A percentile compares a stretch with the other conserved stretches of the same genome.
phyloP scores from a whole-genome alignment of 148 eudicot species.

The Arctostaphylos glauca region DNA sequence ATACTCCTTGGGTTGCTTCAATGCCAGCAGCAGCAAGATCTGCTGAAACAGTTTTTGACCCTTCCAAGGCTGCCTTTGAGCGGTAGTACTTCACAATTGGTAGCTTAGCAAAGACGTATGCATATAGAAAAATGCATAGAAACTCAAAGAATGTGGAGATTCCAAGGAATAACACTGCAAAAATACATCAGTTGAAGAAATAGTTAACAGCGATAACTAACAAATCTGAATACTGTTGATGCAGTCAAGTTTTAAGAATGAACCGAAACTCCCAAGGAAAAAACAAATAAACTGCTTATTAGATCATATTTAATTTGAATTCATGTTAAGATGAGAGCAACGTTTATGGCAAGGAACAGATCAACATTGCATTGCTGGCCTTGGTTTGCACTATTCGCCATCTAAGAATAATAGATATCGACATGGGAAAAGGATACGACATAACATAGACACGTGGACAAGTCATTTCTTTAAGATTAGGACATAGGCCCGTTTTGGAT shows the following conservation, averaged over 20 bases:
- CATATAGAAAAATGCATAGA: conserved; percentile 48
- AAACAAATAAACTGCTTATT: neutral
- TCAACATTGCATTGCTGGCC: neutral
- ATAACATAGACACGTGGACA: too few relatives aligned
- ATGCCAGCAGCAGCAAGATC: conserved; percentile 64
- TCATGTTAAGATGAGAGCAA: neutral
- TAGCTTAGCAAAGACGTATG: conserved; percentile 45
- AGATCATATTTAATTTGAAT: neutral
- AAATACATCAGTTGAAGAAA: neutral
- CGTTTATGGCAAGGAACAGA: neutral
- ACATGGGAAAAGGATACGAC: too few relatives aligned
- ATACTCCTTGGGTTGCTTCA: conserved; percentile 15
- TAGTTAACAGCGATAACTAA: neutral
- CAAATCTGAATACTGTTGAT: neutral
- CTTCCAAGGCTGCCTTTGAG: conserved; percentile 56
- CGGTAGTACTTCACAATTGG: conserved; percentile 64
- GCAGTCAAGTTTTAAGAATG: neutral
- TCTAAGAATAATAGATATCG: too few relatives aligned
- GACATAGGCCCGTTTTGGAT: too few relatives aligned
- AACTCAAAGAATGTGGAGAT: conserved; percentile 49
- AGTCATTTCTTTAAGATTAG: too few relatives aligned
- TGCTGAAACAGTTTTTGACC: conserved; percentile 54
- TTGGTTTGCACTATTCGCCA: neutral
- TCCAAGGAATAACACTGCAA: conserved; percentile 54
- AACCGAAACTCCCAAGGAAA: neutral